Evolutionary conservation across 495 filamentous ascomycete species (phyloP), one percentile per base, ranked within the genome.

Genomic region (Terfezia claveryi): DNA sequence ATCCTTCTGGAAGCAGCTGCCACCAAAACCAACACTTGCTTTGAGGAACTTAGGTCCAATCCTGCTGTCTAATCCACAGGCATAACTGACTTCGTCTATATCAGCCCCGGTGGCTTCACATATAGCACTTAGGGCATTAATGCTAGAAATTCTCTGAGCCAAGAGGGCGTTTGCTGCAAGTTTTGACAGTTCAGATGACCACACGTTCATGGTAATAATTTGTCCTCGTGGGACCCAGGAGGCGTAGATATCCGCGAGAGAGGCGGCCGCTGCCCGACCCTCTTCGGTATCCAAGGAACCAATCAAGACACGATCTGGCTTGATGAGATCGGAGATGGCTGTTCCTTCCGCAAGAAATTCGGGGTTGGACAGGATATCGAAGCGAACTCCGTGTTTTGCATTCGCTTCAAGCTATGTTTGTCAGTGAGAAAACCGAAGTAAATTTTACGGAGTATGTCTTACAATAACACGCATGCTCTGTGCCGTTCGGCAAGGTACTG

Each of bases 291-390:
- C 66, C 2, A 74, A 67, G 2, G 80, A 85, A 20, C 85, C 85
- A 61, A 92, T 87, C 23, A 89, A 70, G 10, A 89, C 76, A 10
- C 85, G 77, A 56, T 86, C 82, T 4, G 85, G 85, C n/a, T 69
- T 60, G 54, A 82, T 73, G 17, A 89, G 68, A 61, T 89, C 78
- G 9, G 73, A 62, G 55, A 89, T 73, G 0, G 85, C 85, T 0
- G 80, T 84, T 14, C 85, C 85, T 57, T 85, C 83, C 10, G 85
- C 80, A 0, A 89, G 70, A 58, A 88, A 89, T 60, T 92, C 85
- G 4, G 85, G 85, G 63, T 88, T 92, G 10, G 83, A 87, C 4
- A 92, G 73, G 27, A 92, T 74, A 57, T 89, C 81, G 57, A 89
- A 87, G 5, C 66, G 69, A 14, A 79, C 69, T 3, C 74, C 74